Base-by-base conservation (phyloP, 352 stramenopile genomes). In the Phytophthora idaei region DNA sequence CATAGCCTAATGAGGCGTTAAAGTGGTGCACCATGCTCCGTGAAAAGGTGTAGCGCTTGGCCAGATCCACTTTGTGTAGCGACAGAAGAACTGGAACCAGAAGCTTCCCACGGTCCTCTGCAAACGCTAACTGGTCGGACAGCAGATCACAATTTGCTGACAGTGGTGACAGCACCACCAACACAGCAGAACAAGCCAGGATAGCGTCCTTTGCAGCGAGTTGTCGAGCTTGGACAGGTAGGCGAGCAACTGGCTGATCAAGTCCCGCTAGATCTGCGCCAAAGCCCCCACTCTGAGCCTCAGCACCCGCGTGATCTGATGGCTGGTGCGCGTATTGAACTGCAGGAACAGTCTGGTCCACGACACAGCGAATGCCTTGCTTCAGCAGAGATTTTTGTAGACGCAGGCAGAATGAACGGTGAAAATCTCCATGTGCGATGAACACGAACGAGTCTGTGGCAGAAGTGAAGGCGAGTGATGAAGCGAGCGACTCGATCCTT, bases 11-110 rank as follows among this genome's bases (percentile, higher is more conserved):
- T 8, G 83, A 90, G 45, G 78, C 73, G 55, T 93, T 93, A 55
- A 95, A 91, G 47, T 95, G 87, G 44, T 93, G 83, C 28, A 93
- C 67, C 46, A 89, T 65, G 28, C 81, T 90, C 3, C 87, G 74
- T 14, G 85, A 91, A 52, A 95, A 90, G 5, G 87, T 92, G 66
- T 95, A 95, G 9, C 83, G 80, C 59, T 92, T 90, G 28, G 85
- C 87, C 8, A 91, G 50, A 44, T 92, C 85, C 14, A 95, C 72
- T 4, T 75, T 80, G 47, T 93, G 85, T 32, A 92, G 57, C 46
- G 87, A 95, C 37, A 95, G 63, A 56, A 95, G 58, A 34, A 93
- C 61, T 8, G 86, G 88, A 5, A 95, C 67, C 36, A 94, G 77
- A 12, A 89, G 57, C 57, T 92, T 95, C 11, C 76, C 80, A 15